A percentile compares a stretch with the other conserved stretches of the same genome.
Conservation (phyloP, 2,329 filamentous ascomycete species). For the Diaporthe capsici region DNA sequence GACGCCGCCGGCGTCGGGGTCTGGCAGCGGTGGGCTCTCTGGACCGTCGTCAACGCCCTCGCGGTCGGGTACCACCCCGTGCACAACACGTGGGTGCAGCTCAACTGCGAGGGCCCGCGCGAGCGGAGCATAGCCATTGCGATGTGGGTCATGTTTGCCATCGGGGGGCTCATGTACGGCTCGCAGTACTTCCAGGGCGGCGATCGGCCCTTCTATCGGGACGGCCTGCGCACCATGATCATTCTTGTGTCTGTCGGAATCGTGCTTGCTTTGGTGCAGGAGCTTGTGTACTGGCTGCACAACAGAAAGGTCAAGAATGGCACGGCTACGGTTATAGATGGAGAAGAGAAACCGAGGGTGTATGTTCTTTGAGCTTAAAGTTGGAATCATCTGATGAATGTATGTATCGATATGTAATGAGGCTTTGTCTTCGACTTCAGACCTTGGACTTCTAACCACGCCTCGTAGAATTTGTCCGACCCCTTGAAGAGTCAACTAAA, state of each 20-base stretch:
- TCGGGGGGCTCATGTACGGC: conserved; percentile 47
- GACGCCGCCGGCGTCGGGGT: conserved; percentile 54
- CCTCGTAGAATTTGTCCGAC: not conserved
- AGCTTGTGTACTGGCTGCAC: conserved; percentile 32
- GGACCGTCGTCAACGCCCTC: conserved; percentile 65
- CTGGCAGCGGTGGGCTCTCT: conserved; percentile 65
- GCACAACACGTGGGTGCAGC: conserved; percentile 66
- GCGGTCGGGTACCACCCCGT: conserved; percentile 68
- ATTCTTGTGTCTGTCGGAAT: conserved; percentile 9
- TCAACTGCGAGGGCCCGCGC: conserved; percentile 62
- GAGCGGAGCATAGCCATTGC: conserved; percentile 66
- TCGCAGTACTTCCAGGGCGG: conserved; percentile 46
- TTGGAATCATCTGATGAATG: not conserved
- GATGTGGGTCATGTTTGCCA: conserved; percentile 46
- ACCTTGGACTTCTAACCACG: not conserved
- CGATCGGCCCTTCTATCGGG: conserved; percentile 42
- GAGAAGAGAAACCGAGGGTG: conserved; percentile 3
- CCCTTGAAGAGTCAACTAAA: not conserved
- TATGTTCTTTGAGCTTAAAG: not conserved
- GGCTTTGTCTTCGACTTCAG: not conserved
- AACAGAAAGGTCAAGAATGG: conserved; percentile 11
- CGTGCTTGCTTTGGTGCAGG: conserved; percentile 18
- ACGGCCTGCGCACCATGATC: conserved; percentile 19
- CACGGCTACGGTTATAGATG: not conserved
- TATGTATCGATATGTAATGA: not conserved